A percentile compares a stretch with the other conserved stretches of the same genome.
Conservation (phyloP, 2,329 filamentous ascomycete genomes). For the Calonectria pauciramosa region DNA sequence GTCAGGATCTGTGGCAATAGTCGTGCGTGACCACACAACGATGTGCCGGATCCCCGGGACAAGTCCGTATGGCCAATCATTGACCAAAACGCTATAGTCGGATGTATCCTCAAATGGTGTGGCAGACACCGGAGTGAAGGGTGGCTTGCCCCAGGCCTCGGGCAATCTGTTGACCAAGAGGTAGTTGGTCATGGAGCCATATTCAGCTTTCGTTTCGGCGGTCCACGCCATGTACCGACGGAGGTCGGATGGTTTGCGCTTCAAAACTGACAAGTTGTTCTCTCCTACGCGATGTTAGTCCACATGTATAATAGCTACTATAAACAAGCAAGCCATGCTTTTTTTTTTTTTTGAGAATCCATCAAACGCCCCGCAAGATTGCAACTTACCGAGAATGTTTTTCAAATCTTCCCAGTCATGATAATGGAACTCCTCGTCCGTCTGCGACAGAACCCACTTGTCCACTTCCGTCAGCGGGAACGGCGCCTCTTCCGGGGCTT, state of each 20-base stretch:
- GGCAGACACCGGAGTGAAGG: slow-evolving; percentile 65
- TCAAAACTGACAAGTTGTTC: slow-evolving; percentile 80
- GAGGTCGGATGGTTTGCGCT: slow-evolving; percentile 84
- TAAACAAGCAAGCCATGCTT: background rate
- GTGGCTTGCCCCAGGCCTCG: slow-evolving; percentile 72
- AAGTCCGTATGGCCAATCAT: slow-evolving; percentile 96
- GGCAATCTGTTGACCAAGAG: slow-evolving; percentile 80
- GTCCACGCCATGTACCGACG: slow-evolving; percentile 85
- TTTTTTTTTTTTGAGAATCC: background rate
- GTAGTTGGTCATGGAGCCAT: slow-evolving; percentile 86
- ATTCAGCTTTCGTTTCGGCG: slow-evolving; percentile 74
- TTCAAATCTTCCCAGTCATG: slow-evolving; percentile 83
- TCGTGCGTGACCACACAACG: slow-evolving; percentile 92
- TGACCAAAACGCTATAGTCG: slow-evolving; percentile 80
- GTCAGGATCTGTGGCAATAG: slow-evolving; percentile 77
- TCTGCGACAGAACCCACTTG: slow-evolving; percentile 69
- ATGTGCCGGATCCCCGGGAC: slow-evolving; percentile 78
- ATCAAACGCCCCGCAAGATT: background rate
- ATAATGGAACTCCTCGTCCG: slow-evolving; percentile 78
- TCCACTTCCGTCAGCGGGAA: slow-evolving; percentile 73
- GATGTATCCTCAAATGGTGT: slow-evolving; percentile 66
- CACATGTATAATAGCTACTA: background rate
- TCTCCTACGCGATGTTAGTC: slow-evolving; percentile 52
- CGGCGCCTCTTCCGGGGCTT: slow-evolving; percentile 59
- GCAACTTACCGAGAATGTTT: slow-evolving; percentile 71